Base-by-base conservation (phyloP, 2,329 filamentous ascomycete species). In the Talaromyces atroroseus region DNA sequence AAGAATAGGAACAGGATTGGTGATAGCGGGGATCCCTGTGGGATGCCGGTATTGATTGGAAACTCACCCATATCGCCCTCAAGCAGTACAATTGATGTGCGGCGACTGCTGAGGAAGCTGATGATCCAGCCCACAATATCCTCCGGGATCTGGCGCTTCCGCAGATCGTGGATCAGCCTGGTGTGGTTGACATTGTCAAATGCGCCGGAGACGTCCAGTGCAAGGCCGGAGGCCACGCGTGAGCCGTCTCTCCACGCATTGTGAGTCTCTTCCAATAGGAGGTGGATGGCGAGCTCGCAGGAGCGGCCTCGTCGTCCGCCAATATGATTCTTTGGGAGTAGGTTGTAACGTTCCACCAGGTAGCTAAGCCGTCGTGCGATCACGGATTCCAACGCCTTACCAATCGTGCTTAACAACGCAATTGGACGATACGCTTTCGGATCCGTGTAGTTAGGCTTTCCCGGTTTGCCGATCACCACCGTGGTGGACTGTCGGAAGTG, bases 1-100 rank as follows among this genome's bases (percentile, higher is more conserved):
- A 65, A 69, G 52, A 68, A 60, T 16, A 68, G 60, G 52, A 62
- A 68, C 23, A 66, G 63, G 24, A 68, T 66, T 6, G 61, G 65
- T 0, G 61, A 67, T 0, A 66, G 23, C 8, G 59, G 61, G 0
- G 61, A 68, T 6, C 63, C 62, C 55, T 67, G 59, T 3, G 62
- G 63, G 5, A 66, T 65, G 6, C 65, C 62, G 3, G 59, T 64
- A 0, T 36, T 40, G 23, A 53, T 54, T 0, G 14, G 8, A 2
- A 60, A 44, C 1, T 24, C 7, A 5, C 45, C 47, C 20, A n/a
- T 21, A 5, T 14, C 8, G 2, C 26, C 29, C 32, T 52, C 34
- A 1, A 12, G 12, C 5, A 52, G 14, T 5, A 14, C 2, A n/a
- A 46, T 46, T 4, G 4, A 16, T 8, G 44, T 46, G 44, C 44